phyloP scores from a whole-genome alignment of 768 basidiomycete genomes.

The Gloeopeniophorella convolvens region DNA sequence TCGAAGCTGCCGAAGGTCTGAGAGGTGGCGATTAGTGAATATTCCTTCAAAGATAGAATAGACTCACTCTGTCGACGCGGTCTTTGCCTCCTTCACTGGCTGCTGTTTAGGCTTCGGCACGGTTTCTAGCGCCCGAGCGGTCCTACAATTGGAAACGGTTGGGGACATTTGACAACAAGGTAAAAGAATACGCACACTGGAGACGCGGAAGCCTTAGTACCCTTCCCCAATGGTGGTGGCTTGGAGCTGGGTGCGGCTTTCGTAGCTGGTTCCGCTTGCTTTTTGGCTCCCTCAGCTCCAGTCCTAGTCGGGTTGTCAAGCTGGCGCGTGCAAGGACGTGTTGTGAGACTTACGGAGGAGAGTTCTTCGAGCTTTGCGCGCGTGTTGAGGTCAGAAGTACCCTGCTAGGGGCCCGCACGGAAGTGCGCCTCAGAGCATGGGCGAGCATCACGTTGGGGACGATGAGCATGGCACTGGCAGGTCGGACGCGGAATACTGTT shows the following conservation, averaged over 20 bases:
- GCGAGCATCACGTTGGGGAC: constrained; percentile 1
- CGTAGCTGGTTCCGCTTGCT: neutral
- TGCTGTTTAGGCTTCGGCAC: too few species aligned
- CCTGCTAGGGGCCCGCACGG: neutral
- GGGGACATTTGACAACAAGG: too few species aligned
- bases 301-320: neutral
- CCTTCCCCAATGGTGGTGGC: too few species aligned
- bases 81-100: neutral
- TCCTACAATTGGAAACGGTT: too few species aligned
- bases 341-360: neutral
- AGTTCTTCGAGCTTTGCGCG: neutral
- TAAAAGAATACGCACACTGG: too few species aligned
- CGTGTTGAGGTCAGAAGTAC: neutral
- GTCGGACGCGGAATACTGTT: neutral
- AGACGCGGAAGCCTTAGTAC: too few species aligned
- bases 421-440: constrained; percentile 1
- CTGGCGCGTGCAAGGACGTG: neutral
- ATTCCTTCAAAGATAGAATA: neutral
- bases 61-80: neutral
- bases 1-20: neutral
- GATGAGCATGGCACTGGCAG: too few species aligned
- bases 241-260: neutral
- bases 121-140: too few species aligned
- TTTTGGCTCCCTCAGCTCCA: neutral
- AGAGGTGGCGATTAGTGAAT: neutral